Percentiles rank a stretch among this genome's conserved stretches.
These are phyloP conservation scores for Silene noctiflora DNA, from an alignment of 179 eudicot species.

Conservation along the genomic window DNA sequence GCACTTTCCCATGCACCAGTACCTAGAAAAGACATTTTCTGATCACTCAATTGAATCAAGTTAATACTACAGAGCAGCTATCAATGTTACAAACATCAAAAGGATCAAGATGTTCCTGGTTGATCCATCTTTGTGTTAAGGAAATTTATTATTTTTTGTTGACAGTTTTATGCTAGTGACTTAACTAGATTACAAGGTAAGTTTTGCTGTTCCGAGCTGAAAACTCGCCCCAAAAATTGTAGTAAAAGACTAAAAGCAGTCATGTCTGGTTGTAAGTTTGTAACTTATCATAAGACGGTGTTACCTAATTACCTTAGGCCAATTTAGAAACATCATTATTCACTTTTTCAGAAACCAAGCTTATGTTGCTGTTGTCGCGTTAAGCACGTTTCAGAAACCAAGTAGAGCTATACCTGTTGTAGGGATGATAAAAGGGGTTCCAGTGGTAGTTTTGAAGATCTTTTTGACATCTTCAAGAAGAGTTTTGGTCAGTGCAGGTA, in stretches of 20 bases:
- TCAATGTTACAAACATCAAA: background rate
- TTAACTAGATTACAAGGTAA: background rate
- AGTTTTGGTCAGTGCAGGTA: constrained; percentile 79
- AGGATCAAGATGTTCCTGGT: background rate
- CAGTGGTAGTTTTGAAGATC: constrained; percentile 91
- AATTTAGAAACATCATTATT: background rate
- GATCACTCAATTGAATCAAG: no score
- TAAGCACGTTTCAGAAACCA: background rate
- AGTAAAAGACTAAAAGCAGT: background rate
- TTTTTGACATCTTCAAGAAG: constrained; percentile 93
- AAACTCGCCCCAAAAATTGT: background rate
- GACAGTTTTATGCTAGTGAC: no score
- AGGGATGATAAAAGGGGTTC: constrained; percentile 86
- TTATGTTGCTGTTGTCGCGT: background rate
- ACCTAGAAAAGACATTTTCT: constrained; percentile 38
- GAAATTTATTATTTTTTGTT: background rate
- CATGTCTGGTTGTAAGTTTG: no score
- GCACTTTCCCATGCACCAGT: constrained; percentile 99
- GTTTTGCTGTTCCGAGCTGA: background rate
- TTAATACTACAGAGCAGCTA: background rate
- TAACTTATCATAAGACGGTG: no score
- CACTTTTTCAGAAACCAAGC: background rate
- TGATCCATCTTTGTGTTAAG: no score
- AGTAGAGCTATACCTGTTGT: constrained; percentile 64
- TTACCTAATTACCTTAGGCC: no score